phyloP scores from a whole-genome alignment of 306 rosid species.

The Senna tora region DNA sequence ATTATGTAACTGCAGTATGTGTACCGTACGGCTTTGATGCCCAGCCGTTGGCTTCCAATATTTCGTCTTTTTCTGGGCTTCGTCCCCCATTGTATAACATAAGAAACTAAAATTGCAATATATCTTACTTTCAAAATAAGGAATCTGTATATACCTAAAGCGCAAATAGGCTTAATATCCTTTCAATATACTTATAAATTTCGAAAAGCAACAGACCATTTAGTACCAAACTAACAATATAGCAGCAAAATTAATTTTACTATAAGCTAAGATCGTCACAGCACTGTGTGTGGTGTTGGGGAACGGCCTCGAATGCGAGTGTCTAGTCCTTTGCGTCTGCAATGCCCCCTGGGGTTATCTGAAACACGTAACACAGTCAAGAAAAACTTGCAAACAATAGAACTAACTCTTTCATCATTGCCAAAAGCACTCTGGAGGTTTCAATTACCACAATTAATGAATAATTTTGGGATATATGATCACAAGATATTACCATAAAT shows the following conservation, averaged over 20 bases:
- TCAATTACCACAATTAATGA: neutral
- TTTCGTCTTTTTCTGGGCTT: neutral
- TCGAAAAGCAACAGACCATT: conserved; percentile 28
- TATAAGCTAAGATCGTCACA: conserved; percentile 11
- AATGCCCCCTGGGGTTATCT: conserved; percentile 92
- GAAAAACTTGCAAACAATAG: conserved; percentile 41
- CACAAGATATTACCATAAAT: conserved; percentile 10
- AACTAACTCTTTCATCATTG: neutral
- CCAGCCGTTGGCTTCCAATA: neutral
- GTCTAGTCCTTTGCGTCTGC: conserved; percentile 90
- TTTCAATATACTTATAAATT: conserved; percentile 16
- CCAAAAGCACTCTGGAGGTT: neutral
- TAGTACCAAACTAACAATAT: conserved; percentile 32
- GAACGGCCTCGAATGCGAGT: conserved; percentile 14
- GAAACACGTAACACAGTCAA: conserved; percentile 74
- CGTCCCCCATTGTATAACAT: neutral
- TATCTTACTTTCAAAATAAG: neutral
- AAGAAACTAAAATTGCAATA: neutral
- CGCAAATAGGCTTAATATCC: neutral
- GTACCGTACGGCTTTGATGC: too few relatives aligned
- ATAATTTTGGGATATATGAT: conserved; percentile 7
- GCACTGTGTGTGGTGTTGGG: neutral
- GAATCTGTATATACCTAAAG: conserved; percentile 16
- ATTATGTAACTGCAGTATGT: too few relatives aligned
- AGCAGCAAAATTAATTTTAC: conserved; percentile 42